Evolutionary conservation across 2,329 filamentous ascomycete genomes (phyloP).

Genomic region (Penicillium digitatum): DNA sequence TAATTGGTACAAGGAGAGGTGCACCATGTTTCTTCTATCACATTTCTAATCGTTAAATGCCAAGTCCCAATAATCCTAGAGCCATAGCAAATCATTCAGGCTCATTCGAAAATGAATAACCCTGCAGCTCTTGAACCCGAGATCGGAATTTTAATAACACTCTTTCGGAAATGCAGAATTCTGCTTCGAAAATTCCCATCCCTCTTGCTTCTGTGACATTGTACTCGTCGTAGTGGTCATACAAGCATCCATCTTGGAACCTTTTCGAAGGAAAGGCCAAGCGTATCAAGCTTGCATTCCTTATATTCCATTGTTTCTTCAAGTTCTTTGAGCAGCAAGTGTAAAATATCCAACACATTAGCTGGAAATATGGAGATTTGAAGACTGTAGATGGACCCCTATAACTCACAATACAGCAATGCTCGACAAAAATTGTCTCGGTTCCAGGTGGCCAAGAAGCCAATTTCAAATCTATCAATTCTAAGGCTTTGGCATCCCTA

Average conservation of each 20-base stretch:
- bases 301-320: conserved; percentile 4
- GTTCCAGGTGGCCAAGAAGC: too few relatives aligned
- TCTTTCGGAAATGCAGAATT: neutral
- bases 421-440: too few relatives aligned
- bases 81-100: neutral
- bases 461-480: too few relatives aligned
- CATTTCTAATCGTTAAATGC: neutral
- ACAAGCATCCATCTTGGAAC: conserved; percentile 8
- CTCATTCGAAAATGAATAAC: neutral
- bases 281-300: neutral
- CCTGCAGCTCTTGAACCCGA: neutral
- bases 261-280: conserved; percentile 2
- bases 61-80: neutral
- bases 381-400: too few relatives aligned
- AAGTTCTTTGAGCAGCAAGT: neutral
- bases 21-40: neutral
- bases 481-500: too few relatives aligned
- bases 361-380: too few relatives aligned
- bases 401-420: too few relatives aligned
- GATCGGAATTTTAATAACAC: neutral
- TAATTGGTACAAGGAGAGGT: neutral
- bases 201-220: neutral
- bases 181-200: neutral
- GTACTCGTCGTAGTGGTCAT: conserved; percentile 4
- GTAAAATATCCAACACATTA: too few relatives aligned